Conservation (phyloP, 176 grass and related monocot species). For the Musa acuminata region DNA sequence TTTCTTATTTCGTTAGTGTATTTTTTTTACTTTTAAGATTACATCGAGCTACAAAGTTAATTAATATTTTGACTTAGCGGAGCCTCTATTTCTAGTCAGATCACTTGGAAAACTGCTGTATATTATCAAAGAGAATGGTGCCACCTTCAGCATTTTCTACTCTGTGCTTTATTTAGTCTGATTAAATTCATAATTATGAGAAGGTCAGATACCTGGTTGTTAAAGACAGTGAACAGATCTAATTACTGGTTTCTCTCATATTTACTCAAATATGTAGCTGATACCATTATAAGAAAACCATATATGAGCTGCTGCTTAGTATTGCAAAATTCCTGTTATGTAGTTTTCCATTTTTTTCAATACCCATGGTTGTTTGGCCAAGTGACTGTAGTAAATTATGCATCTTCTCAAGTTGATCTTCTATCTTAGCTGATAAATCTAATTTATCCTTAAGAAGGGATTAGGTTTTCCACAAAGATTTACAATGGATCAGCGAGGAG, state of each 20-base stretch:
- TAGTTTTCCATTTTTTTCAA: too few relatives aligned
- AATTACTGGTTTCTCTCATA: not conserved
- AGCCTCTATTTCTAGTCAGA: too few relatives aligned
- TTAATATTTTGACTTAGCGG: too few relatives aligned
- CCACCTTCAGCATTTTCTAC: not conserved
- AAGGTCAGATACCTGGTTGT: too few relatives aligned
- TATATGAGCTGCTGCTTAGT: too few relatives aligned
- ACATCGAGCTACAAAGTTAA: too few relatives aligned
- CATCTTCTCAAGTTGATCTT: not conserved
- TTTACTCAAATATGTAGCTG: not conserved
- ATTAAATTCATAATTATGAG: not conserved
- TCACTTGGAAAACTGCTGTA: too few relatives aligned
- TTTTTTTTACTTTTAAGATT: too few relatives aligned
- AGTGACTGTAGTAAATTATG: not conserved
- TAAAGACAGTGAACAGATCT: not conserved
- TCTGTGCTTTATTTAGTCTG: not conserved
- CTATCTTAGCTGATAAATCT: not conserved
- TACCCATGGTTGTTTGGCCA: too few relatives aligned
- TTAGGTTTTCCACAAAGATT: constrained; percentile 51
- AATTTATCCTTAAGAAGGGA: constrained; percentile 36
- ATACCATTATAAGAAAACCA: not conserved
- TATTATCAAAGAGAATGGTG: too few relatives aligned
- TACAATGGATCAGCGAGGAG: constrained; percentile 79
- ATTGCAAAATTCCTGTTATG: too few relatives aligned
- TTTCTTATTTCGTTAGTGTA: too few relatives aligned